Evolutionary conservation across 768 basidiomycete species (phyloP).

Genomic region (Boletus reticuloceps): DNA sequence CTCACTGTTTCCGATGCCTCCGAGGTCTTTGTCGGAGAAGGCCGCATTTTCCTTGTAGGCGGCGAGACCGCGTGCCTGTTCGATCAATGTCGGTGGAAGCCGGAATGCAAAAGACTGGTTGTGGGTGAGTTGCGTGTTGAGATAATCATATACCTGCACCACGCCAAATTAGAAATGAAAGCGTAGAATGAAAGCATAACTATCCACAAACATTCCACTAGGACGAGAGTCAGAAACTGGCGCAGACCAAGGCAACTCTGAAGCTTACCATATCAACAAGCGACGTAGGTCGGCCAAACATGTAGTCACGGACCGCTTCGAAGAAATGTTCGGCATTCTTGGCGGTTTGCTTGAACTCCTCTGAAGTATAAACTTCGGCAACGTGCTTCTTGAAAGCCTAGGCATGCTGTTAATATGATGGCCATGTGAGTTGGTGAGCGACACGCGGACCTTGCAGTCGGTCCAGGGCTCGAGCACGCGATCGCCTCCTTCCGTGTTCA

Average conservation of each 20-base stretch:
- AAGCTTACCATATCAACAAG: slow-evolving; percentile 62
- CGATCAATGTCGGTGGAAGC: slow-evolving; percentile 68
- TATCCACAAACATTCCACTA: slow-evolving; percentile 69
- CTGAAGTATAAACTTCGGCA: slow-evolving; percentile 57
- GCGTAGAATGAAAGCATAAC: neutral
- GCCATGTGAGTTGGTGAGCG: slow-evolving; percentile 39
- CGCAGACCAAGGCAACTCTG: neutral
- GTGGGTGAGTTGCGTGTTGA: slow-evolving; percentile 74
- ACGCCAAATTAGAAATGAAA: slow-evolving; percentile 12
- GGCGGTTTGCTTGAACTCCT: slow-evolving; percentile 58
- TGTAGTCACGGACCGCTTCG: slow-evolving; percentile 58
- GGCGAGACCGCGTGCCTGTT: slow-evolving; percentile 69
- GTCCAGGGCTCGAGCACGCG: slow-evolving; percentile 80
- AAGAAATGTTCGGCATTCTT: slow-evolving; percentile 64
- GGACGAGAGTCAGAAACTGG: slow-evolving; percentile 12
- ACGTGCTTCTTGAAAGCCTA: slow-evolving; percentile 69
- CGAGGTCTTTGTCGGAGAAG: slow-evolving; percentile 61
- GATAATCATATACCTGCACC: slow-evolving; percentile 68
- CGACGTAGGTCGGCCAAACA: slow-evolving; percentile 61
- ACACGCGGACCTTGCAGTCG: slow-evolving; percentile 47
- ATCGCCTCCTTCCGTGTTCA: slow-evolving; percentile 46
- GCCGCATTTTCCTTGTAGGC: slow-evolving; percentile 77
- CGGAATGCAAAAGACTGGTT: slow-evolving; percentile 79
- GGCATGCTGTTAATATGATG: neutral
- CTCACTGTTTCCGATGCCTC: slow-evolving; percentile 76